Evolutionary conservation across 192 early-diverging fungal species (phyloP), one percentile per base, ranked within the genome.

Genomic region (Phlyctochytrium arcticum): DNA sequence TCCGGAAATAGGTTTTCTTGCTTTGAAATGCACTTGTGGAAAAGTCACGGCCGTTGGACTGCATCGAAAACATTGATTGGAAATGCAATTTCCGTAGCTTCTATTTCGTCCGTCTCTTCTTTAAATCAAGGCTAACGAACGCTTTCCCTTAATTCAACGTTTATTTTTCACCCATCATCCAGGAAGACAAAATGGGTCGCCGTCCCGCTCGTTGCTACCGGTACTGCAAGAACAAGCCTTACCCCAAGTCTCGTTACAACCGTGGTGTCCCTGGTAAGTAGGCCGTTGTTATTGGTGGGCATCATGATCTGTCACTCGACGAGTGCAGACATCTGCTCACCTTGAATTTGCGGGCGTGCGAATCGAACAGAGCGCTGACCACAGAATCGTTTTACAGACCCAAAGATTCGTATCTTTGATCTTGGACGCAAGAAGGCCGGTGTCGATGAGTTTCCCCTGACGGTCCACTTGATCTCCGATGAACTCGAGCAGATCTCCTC

Each of bases 211-310:
- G 92, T 63, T 98, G 95, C 84, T 98, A 95, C 83, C 87, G 64
- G 26, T 98, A 98, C 86, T 94, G 92, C 82, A 98, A 96, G 87
- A 96, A 96, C 92, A 98, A 98, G 89, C 95, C 93, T 69, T 98
- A 97, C 82, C 96, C 96, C 68, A 99, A 96, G 87, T 95, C 90
- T 62, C 89, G 91, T 60, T 98, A 91, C 90, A 92, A 87, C 83
- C 95, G 93, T 89, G 96, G 93, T 94, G 95, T 98, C 70, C 96
- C 95, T 46, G 85, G 84, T 85, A 66, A 57, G 78, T 65, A 24
- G 29, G 24, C 17, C 9, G 17, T 21, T 30, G 50, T 4, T 30
- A 27, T 29, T 53, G 42, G 42, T 44, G 21, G 42, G 15, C 21
- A 44, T n/a, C 42, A 44, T n/a, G 42, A 2, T n/a, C 15, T 53